phyloP scores from a whole-genome alignment of 2,329 filamentous ascomycete genomes.

The Fusarium sp. region DNA sequence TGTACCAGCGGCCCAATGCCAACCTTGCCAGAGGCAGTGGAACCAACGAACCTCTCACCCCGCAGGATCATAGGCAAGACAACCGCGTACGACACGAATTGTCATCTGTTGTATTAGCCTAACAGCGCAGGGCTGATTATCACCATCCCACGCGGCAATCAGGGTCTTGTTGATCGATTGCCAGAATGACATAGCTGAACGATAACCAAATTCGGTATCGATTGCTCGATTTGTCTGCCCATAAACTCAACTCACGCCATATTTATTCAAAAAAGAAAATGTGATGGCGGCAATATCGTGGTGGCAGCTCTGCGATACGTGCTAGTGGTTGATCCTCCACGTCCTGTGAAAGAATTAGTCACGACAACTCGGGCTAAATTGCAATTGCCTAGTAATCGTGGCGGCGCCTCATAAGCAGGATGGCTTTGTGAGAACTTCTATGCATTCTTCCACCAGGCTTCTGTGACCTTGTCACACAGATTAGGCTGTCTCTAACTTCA shows the following conservation, averaged over 20 bases:
- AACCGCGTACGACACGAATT: constrained; percentile 26
- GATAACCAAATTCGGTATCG: constrained; percentile 10
- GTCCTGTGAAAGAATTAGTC: constrained; percentile 8
- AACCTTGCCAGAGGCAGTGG: constrained; percentile 25
- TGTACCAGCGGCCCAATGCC: constrained; percentile 8
- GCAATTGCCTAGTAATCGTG: constrained; percentile 28
- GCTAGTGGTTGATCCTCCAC: constrained; percentile 17
- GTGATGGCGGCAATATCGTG: constrained; percentile 33
- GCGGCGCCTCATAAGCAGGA: constrained; percentile 26
- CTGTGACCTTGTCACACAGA: constrained; percentile 21
- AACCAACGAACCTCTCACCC: constrained; percentile 35
- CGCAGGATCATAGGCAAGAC: constrained; percentile 34
- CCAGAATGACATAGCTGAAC: constrained; percentile 20
- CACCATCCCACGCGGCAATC: constrained; percentile 12
- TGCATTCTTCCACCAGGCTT: constrained; percentile 46
- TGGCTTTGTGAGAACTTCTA: constrained; percentile 38
- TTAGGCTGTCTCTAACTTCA: constrained; percentile 27
- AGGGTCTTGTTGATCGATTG: constrained; percentile 10
- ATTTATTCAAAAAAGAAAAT: constrained; percentile 26
- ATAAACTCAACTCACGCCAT: constrained; percentile 38
- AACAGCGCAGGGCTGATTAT: constrained; percentile 25
- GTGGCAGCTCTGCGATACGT: neutral
- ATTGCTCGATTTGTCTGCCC: constrained; percentile 26
- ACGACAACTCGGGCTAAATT: constrained; percentile 11
- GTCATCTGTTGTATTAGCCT: constrained; percentile 19